Percentiles rank a stretch among this genome's conserved stretches.
Evolutionary conservation across 768 basidiomycete species (phyloP).

Genomic region (Auricularia heimuer): DNA sequence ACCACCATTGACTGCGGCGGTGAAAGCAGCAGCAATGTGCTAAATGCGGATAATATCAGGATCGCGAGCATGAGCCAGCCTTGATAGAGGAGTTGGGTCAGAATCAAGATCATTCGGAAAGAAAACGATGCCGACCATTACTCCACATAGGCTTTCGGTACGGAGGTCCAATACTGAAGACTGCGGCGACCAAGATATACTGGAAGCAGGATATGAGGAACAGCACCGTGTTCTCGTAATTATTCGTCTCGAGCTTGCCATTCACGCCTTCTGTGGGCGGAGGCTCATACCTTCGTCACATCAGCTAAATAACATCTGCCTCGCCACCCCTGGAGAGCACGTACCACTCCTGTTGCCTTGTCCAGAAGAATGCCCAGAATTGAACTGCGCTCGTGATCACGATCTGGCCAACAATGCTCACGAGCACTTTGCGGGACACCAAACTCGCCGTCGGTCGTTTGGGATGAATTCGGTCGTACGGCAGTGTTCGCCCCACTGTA

Average conservation of each 20-base stretch:
- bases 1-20: conserved; percentile 51
- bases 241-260: conserved; percentile 70
- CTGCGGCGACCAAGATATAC: conserved; percentile 92
- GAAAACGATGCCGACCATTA: conserved; percentile 52
- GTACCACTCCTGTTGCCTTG: conserved; percentile 76
- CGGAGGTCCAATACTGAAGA: conserved; percentile 96
- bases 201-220: conserved; percentile 97
- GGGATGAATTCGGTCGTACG: conserved; percentile 75
- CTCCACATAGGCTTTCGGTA: conserved; percentile 94
- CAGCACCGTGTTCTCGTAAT: conserved; percentile 85
- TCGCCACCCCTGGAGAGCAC: conserved; percentile 11
- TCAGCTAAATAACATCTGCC: conserved; percentile 6
- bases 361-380: conserved; percentile 84
- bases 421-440: conserved; percentile 89
- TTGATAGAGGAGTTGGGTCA: conserved; percentile 1
- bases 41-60: conserved; percentile 57
- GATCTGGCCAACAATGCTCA: conserved; percentile 90
- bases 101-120: background rate
- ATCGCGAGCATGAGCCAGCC: conserved; percentile 79
- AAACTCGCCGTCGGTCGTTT: conserved; percentile 93
- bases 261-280: conserved; percentile 47
- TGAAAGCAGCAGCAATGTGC: conserved; percentile 62
- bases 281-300: conserved; percentile 56
- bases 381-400: conserved; percentile 75
- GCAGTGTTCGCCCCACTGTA: conserved; percentile 89